phyloP scores from a whole-genome alignment of 2,329 filamentous ascomycete species.

The Fusarium veterinarium region DNA sequence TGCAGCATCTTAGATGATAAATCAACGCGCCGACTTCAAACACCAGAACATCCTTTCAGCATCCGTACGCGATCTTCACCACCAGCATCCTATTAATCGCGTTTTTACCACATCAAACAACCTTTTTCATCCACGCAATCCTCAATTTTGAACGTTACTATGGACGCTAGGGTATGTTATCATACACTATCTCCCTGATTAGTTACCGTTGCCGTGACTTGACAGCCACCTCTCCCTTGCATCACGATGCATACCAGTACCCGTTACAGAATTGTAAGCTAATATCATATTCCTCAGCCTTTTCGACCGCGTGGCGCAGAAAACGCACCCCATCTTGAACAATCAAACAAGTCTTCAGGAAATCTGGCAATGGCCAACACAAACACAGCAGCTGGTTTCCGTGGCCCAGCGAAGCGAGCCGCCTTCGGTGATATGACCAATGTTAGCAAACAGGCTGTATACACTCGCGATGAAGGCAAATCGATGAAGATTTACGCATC shows the following conservation, averaged over 20 bases:
- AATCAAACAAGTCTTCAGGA: conserved; percentile 84
- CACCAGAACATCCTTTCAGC: conserved; percentile 23
- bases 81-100: conserved; percentile 31
- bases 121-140: conserved; percentile 23
- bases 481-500: conserved; percentile 47
- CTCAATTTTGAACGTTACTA: conserved; percentile 38
- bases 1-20: conserved; percentile 36
- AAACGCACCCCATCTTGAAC: conserved; percentile 69
- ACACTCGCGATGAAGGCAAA: conserved; percentile 51
- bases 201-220: neutral
- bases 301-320: conserved; percentile 61
- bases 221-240: conserved; percentile 32
- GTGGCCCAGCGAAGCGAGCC: conserved; percentile 73
- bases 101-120: conserved; percentile 34
- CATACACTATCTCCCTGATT: conserved; percentile 21
- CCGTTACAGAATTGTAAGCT: conserved; percentile 21
- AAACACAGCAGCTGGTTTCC: conserved; percentile 47
- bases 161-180: conserved; percentile 52
- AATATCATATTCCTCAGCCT: conserved; percentile 48
- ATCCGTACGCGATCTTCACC: conserved; percentile 24
- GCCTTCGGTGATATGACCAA: conserved; percentile 89
- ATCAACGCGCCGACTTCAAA: conserved; percentile 29
- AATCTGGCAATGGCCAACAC: conserved; percentile 57
- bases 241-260: conserved; percentile 12
- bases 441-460: conserved; percentile 56